phyloP scores from a whole-genome alignment of 805 yeast genomes.

The Lachancea cidri region DNA sequence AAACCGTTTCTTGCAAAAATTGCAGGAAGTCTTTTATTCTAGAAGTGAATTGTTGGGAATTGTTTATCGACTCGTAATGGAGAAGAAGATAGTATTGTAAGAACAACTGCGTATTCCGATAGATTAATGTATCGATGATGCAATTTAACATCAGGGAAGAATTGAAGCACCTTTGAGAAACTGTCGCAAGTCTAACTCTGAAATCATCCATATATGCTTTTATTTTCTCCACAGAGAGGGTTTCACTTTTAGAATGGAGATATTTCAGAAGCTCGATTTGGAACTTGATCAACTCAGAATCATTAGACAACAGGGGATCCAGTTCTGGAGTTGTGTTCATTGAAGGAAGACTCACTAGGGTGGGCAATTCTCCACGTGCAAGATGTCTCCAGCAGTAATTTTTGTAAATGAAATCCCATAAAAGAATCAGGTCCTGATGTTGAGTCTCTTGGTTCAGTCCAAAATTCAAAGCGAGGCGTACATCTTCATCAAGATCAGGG shows the following conservation, averaged over 20 bases:
- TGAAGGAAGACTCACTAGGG: constrained; percentile 9
- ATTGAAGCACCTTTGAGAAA: constrained; percentile 19
- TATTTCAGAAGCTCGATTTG: constrained; percentile 24
- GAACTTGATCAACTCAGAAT: constrained; percentile 16
- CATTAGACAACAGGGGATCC: constrained; percentile 23
- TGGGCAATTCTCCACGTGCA: constrained; percentile 26
- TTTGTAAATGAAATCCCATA: constrained; percentile 28
- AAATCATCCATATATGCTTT: constrained; percentile 15
- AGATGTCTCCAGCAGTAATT: constrained; percentile 29
- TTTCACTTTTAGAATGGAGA: constrained; percentile 22
- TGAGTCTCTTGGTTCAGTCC: constrained; percentile 27
- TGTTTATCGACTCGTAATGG: constrained; percentile 22
- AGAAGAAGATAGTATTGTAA: constrained; percentile 21
- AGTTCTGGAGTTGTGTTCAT: constrained; percentile 17
- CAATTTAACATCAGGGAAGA: constrained; percentile 22
- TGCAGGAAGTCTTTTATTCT: constrained; percentile 22
- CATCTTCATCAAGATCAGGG: constrained; percentile 27
- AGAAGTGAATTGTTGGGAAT: constrained; percentile 16
- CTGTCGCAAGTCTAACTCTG: constrained; percentile 11
- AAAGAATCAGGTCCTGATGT: constrained; percentile 15
- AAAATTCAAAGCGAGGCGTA: constrained; percentile 23
- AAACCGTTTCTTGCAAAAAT: constrained; percentile 25
- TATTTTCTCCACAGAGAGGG: constrained; percentile 21
- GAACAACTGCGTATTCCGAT: constrained; percentile 23
- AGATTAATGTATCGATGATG: constrained; percentile 26